Evolutionary conservation across 345 rosid species (phyloP).

Genomic region (Linum trigynum): DNA sequence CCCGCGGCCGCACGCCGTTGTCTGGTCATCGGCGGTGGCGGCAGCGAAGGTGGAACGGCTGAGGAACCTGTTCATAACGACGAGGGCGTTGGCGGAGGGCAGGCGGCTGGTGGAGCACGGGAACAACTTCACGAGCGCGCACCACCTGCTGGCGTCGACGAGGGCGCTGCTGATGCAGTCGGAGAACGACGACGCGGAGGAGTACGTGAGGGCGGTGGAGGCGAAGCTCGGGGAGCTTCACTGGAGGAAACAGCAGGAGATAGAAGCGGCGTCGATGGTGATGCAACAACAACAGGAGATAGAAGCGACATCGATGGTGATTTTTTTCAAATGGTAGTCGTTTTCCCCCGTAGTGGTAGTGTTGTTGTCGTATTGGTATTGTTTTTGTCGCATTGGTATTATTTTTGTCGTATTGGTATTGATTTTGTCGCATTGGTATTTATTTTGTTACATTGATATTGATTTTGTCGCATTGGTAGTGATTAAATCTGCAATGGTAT

Average conservation of each 20-base stretch:
- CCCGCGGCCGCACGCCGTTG: constrained; percentile 20
- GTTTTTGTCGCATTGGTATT: no score
- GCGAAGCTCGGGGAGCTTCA: constrained; percentile 22
- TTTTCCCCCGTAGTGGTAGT: no score
- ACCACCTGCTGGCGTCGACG: constrained; percentile 18
- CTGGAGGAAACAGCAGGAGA: constrained; percentile 17
- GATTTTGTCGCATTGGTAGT: no score
- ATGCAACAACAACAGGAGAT: background rate
- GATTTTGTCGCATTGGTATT: no score
- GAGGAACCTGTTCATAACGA: constrained; percentile 6
- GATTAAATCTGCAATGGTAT: no score
- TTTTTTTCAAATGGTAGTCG: no score
- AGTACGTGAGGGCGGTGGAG: constrained; percentile 19
- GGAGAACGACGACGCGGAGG: constrained; percentile 9
- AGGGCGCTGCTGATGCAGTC: constrained; percentile 18
- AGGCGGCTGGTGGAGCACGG: constrained; percentile 17
- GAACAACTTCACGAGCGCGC: constrained; percentile 17
- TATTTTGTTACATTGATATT: no score
- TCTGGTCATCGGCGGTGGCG: constrained; percentile 14
- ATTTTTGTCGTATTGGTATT: no score
- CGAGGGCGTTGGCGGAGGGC: constrained; percentile 23
- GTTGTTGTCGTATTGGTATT: no score
- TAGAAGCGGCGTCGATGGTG: constrained; percentile 4
- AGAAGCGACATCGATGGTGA: no score
- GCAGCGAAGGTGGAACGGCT: constrained; percentile 20